These are phyloP conservation scores for Arthrobotrys entomopaga DNA, from an alignment of 2,329 filamentous ascomycete species.

Conservation along the genomic window DNA sequence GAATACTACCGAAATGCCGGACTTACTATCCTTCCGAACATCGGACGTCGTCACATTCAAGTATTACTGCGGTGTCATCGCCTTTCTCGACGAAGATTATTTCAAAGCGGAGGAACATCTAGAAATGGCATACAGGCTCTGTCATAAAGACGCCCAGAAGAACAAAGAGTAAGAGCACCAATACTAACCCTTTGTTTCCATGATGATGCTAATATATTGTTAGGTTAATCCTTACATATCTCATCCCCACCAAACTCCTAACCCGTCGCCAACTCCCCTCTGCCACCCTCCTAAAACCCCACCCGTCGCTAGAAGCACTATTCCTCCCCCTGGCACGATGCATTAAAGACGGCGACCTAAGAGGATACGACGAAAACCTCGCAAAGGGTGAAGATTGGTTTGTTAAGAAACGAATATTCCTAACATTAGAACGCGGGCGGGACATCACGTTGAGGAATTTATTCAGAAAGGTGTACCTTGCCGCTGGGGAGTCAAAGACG, in stretches of 20 bases:
- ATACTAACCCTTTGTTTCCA: background rate
- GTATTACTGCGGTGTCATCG: constrained; percentile 93
- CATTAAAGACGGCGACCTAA: constrained; percentile 83
- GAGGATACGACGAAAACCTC: constrained; percentile 83
- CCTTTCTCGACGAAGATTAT: constrained; percentile 95
- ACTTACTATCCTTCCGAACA: constrained; percentile 80
- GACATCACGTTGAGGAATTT: constrained; percentile 93
- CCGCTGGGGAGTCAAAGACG: constrained; percentile 76
- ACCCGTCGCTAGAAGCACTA: constrained; percentile 78
- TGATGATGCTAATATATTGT: constrained; percentile 29
- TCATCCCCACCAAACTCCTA: constrained; percentile 91
- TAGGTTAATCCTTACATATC: constrained; percentile 89
- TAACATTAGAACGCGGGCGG: constrained; percentile 89
- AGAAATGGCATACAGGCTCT: constrained; percentile 81
- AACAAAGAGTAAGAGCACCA: constrained; percentile 78
- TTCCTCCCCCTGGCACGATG: constrained; percentile 81
- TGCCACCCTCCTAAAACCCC: constrained; percentile 74
- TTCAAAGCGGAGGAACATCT: constrained; percentile 81
- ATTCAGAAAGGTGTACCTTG: constrained; percentile 86
- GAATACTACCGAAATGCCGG: constrained; percentile 80
- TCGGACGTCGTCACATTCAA: constrained; percentile 95
- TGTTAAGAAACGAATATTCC: constrained; percentile 89
- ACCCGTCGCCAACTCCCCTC: constrained; percentile 87
- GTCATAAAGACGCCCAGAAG: constrained; percentile 74
- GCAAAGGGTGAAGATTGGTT: constrained; percentile 88